These are phyloP conservation scores for Chondrus crispus DNA, from an alignment of 23 red algal species.

Conservation along the genomic window DNA sequence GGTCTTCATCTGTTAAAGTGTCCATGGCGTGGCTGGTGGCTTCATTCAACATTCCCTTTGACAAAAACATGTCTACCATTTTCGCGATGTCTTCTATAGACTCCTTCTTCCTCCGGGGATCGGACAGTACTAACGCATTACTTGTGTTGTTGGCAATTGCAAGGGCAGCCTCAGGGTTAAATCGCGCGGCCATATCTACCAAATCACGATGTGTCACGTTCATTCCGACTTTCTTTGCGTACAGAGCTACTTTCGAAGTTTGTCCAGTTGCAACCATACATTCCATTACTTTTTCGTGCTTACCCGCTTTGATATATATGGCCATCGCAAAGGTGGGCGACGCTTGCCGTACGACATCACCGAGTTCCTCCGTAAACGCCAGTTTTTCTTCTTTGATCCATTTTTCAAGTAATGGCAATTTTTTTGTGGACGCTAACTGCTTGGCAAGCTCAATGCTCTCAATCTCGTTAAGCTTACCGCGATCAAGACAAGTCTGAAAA, in stretches of 20 bases:
- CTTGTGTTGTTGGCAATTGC: slow-evolving; percentile 68
- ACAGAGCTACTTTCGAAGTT: slow-evolving; percentile 61
- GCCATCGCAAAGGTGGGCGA: slow-evolving; percentile 69
- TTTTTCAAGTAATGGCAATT: slow-evolving; percentile 70
- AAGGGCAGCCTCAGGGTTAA: slow-evolving; percentile 77
- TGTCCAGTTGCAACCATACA: slow-evolving; percentile 70
- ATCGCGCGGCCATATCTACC: slow-evolving; percentile 58
- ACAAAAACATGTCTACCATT: slow-evolving; percentile 90
- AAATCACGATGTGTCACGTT: slow-evolving; percentile 66
- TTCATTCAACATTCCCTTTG: slow-evolving; percentile 88
- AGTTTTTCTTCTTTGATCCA: slow-evolving; percentile 96
- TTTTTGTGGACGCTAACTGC: slow-evolving; percentile 55
- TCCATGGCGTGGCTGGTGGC: slow-evolving; percentile 85
- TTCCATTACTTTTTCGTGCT: slow-evolving; percentile 89
- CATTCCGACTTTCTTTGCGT: slow-evolving; percentile 80
- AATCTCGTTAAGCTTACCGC: slow-evolving; percentile 75
- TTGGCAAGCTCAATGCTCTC: slow-evolving; percentile 70
- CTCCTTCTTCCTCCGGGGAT: slow-evolving; percentile 43
- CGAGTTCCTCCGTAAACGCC: slow-evolving; percentile 76
- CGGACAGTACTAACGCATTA: slow-evolving; percentile 66
- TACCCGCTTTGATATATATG: slow-evolving; percentile 80
- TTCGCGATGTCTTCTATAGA: slow-evolving; percentile 72
- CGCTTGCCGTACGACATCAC: slow-evolving; percentile 61
- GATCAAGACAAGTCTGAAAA: slow-evolving; percentile 88
- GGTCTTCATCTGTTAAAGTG: slow-evolving; percentile 73